Conservation (phyloP, 176 grass and related monocot genomes). For the Oryza meridionalis region DNA sequence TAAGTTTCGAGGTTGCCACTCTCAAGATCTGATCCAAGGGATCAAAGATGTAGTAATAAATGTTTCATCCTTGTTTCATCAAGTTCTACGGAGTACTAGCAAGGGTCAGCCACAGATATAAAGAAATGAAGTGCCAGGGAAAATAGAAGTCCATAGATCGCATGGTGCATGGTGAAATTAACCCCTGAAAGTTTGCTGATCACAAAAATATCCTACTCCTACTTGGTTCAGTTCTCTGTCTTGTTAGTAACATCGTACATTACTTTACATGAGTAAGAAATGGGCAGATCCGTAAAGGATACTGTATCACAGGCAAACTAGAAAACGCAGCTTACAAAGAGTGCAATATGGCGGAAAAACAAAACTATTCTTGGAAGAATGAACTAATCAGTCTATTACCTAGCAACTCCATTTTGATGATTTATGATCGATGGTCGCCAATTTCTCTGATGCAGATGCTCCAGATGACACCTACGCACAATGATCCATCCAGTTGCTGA, state of each 20-base stretch:
- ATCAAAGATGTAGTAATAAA: too few relatives aligned
- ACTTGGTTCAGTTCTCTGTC: slow-evolving; percentile 16
- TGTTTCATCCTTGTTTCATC: too few relatives aligned
- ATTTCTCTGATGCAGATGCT: slow-evolving; percentile 12
- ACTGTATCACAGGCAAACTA: slow-evolving; percentile 20
- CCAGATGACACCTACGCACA: background rate
- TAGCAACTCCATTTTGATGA: slow-evolving; percentile 1
- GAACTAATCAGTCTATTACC: slow-evolving; percentile 25
- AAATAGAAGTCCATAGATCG: background rate
- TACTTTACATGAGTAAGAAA: slow-evolving; percentile 45
- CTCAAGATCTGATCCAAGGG: too few relatives aligned
- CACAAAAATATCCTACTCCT: background rate
- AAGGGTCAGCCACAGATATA: background rate
- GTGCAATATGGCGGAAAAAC: background rate
- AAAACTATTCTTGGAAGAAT: slow-evolving; percentile 36
- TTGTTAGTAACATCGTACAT: slow-evolving; percentile 40
- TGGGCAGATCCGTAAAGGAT: background rate
- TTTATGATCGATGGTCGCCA: background rate
- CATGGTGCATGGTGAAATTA: background rate
- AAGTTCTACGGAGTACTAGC: background rate
- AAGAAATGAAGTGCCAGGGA: too few relatives aligned
- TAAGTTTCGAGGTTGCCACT: too few relatives aligned
- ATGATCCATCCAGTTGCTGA: slow-evolving; percentile 17
- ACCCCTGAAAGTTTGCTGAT: background rate
- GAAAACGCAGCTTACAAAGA: slow-evolving; percentile 2